phyloP scores from a whole-genome alignment of 345 rosid species.

The Garcia nutans region DNA sequence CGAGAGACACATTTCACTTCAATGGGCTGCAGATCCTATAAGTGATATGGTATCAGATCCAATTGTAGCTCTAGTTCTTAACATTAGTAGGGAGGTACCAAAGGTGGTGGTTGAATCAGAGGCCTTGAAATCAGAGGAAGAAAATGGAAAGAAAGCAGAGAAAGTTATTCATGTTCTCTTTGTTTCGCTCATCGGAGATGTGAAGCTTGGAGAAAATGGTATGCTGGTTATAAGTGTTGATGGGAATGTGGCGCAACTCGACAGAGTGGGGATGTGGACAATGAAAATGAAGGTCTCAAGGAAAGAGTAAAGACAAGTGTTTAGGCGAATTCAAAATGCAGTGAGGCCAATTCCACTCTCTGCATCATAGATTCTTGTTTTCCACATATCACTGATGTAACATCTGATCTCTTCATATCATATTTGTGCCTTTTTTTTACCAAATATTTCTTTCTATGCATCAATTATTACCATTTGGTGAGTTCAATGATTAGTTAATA shows the following conservation, averaged over 20 bases:
- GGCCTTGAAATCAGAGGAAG: slow-evolving; percentile 54
- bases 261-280: slow-evolving; percentile 86
- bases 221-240: slow-evolving; percentile 69
- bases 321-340: slow-evolving; percentile 61
- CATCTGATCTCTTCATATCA: background rate
- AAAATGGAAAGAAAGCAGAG: slow-evolving; percentile 66
- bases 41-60: slow-evolving; percentile 95
- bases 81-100: slow-evolving; percentile 72
- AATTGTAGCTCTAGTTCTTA: slow-evolving; percentile 73
- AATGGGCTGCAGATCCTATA: slow-evolving; percentile 85
- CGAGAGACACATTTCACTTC: slow-evolving; percentile 76
- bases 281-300: slow-evolving; percentile 78
- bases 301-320: slow-evolving; percentile 71
- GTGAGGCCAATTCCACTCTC: slow-evolving; percentile 74
- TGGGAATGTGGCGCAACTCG: slow-evolving; percentile 71
- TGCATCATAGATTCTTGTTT: slow-evolving; percentile 26
- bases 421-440: too few species aligned
- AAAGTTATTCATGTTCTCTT: slow-evolving; percentile 78
- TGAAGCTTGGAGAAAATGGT: slow-evolving; percentile 74
- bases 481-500: too few species aligned
- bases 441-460: too few species aligned
- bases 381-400: background rate
- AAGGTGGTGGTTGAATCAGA: slow-evolving; percentile 69
- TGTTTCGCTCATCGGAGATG: slow-evolving; percentile 87
- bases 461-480: too few species aligned